Percentiles rank a stretch among this genome's conserved stretches.
Evolutionary conservation across 352 stramenopile genomes (phyloP).

Genomic region (Globisporangium perplexum): DNA sequence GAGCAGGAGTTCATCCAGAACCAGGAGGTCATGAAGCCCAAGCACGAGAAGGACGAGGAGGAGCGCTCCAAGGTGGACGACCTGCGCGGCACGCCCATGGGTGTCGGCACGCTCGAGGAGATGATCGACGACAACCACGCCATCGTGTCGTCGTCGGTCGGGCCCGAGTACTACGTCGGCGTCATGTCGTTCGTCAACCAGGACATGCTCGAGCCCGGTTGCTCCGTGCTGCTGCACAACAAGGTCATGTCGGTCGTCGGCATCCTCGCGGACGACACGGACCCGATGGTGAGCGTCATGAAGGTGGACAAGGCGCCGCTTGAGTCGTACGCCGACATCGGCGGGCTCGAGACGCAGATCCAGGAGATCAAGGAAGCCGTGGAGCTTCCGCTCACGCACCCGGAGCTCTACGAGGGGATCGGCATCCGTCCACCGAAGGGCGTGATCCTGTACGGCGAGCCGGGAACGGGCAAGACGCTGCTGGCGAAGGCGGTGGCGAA

Average conservation of each 20-base stretch:
- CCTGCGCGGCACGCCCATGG: conserved; percentile 96
- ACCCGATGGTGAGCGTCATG: conserved; percentile 99
- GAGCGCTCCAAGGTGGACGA: conserved; percentile 99
- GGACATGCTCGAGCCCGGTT: conserved; percentile 98
- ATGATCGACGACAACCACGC: conserved; percentile 99
- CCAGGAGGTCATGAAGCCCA: conserved; percentile 99
- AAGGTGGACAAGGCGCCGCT: conserved; percentile 99
- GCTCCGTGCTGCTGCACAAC: conserved; percentile 98
- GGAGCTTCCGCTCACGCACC: conserved; percentile 97
- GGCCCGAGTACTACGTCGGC: conserved; percentile 99
- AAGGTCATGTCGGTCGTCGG: conserved; percentile 99
- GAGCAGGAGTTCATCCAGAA: conserved; percentile 99
- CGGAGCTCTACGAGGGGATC: conserved; percentile 99
- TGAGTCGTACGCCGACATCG: conserved; percentile 99
- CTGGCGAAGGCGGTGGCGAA: conserved; percentile 99
- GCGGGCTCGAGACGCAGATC: conserved; percentile 98
- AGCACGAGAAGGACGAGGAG: conserved; percentile 99
- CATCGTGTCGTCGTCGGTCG: conserved; percentile 97
- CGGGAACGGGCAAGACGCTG: conserved; percentile 99
- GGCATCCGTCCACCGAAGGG: conserved; percentile 98
- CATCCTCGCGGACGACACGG: conserved; percentile 98
- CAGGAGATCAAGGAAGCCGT: conserved; percentile 95
- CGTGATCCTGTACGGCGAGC: conserved; percentile 99
- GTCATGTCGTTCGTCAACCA: conserved; percentile 99
- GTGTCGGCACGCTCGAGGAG: conserved; percentile 98